Evolutionary conservation across 495 filamentous ascomycete species (phyloP), one percentile per base, ranked within the genome.

Genomic region (Emericellopsis terricola): DNA sequence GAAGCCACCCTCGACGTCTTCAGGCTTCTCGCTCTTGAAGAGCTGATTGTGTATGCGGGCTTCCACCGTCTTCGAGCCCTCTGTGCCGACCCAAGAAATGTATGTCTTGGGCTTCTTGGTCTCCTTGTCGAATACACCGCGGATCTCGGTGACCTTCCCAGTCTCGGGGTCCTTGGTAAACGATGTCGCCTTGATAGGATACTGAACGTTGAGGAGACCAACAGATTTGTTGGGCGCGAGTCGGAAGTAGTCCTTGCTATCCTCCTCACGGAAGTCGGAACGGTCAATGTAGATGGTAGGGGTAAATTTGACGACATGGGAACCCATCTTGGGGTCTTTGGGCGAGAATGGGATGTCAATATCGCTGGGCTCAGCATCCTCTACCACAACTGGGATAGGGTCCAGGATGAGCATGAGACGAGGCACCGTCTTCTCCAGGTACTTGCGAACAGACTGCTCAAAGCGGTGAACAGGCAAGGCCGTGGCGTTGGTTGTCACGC

Each of bases 261-360:
- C 82, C 13, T 76, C 68, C 48, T 91, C 79, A 21, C 89, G 71
- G 64, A 94, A 97, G 51, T 97, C 89, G 23, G 68, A 74, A 30
- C 83, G 76, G 48, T 97, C 89, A 32, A 97, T 94, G 59, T 89
- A 94, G 11, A 94, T 68, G 7, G 62, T 80, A 51, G 74, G 74
- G n/a, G 81, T 84, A 50, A 92, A 76, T 20, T 79, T 79, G 40
- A 92, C 57, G 41, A 59, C 65, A 29, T 62, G 59, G n/a, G 51
- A 45, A 31, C 74, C 73, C 50, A 74, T 62, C 19, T 61, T 60
- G 2, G 73, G 60, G 38, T 81, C 73, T 53, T 84, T 89, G 3
- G 75, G 68, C 13, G 76, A 74, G 49, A 86, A 86, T 1, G 83
- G 80, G 5, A 79, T 49, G 1, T 66, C 65, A 29, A 86, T 47